These are phyloP conservation scores for Davidsoniella eucalypti DNA, from an alignment of 2,329 filamentous ascomycete species.

Conservation along the genomic window DNA sequence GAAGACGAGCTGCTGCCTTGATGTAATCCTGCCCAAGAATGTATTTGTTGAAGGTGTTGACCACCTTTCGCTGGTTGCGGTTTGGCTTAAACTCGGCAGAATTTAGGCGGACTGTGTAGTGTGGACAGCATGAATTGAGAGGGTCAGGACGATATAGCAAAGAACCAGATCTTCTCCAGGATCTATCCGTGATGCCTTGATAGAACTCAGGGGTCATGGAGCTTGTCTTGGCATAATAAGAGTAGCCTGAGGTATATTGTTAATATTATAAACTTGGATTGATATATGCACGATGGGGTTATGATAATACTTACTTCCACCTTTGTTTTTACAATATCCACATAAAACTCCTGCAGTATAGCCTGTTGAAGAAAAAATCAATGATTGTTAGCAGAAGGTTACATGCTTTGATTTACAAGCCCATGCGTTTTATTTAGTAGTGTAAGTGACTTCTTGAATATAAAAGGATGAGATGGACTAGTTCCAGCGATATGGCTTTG, in stretches of 20 bases:
- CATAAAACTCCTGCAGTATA: slow-evolving; percentile 4
- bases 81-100: slow-evolving; percentile 46
- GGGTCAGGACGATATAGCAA: slow-evolving; percentile 68
- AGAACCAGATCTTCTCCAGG: slow-evolving; percentile 58
- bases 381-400: too few species aligned
- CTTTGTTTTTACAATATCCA: slow-evolving; percentile 5
- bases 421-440: too few species aligned
- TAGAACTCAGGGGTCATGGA: slow-evolving; percentile 51
- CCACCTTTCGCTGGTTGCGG: slow-evolving; percentile 55
- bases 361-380: background rate
- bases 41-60: slow-evolving; percentile 61
- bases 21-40: slow-evolving; percentile 53
- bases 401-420: too few species aligned
- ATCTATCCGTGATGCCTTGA: slow-evolving; percentile 54
- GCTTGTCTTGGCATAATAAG: slow-evolving; percentile 51
- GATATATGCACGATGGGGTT: background rate
- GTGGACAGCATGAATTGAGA: slow-evolving; percentile 70
- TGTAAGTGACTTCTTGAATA: too few species aligned
- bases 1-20: slow-evolving; percentile 43
- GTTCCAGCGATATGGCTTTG: too few species aligned
- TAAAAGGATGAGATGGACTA: too few species aligned
- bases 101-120: slow-evolving; percentile 69
- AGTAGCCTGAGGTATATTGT: slow-evolving; percentile 37
- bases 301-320: slow-evolving; percentile 3
- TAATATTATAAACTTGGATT: slow-evolving; percentile 15